These are phyloP conservation scores for Beverwykella pulmonaria DNA, from an alignment of 495 filamentous ascomycete genomes.

Conservation along the genomic window DNA sequence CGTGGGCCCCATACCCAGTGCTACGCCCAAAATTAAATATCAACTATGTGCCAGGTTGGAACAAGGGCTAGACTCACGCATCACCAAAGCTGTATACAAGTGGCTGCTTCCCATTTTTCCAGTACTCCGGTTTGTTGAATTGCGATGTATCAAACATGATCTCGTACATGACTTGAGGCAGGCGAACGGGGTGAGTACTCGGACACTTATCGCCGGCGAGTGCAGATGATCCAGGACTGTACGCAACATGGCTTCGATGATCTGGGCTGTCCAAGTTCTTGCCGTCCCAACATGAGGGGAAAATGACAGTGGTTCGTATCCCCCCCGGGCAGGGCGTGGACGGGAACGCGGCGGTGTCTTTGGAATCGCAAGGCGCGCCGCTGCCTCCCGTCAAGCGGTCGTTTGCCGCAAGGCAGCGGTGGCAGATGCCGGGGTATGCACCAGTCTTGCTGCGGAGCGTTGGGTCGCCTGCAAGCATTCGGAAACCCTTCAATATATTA, in stretches of 20 bases:
- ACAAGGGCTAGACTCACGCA: constrained; percentile 38
- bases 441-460: constrained; percentile 39
- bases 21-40: constrained; percentile 18
- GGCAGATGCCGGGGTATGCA: constrained; percentile 44
- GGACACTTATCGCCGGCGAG: constrained; percentile 48
- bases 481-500: constrained; percentile 37
- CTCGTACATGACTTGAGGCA: constrained; percentile 57
- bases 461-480: constrained; percentile 36
- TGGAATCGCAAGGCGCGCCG: constrained; percentile 54
- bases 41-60: not conserved
- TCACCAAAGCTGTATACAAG: constrained; percentile 56
- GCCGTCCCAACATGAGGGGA: constrained; percentile 59
- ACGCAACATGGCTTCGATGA: constrained; percentile 54
- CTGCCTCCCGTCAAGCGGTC: constrained; percentile 46
- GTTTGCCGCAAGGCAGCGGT: constrained; percentile 48
- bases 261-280: constrained; percentile 57
- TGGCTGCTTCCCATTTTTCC: constrained; percentile 49
- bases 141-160: constrained; percentile 54
- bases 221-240: constrained; percentile 39
- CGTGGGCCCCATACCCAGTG: constrained; percentile 51
- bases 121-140: constrained; percentile 50
- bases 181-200: constrained; percentile 51
- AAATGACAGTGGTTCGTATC: constrained; percentile 55
- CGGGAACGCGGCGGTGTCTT: constrained; percentile 53
- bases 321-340: constrained; percentile 50